A percentile compares a stretch with the other conserved stretches of the same genome.
phyloP scores from a whole-genome alignment of 306 rosid genomes.

The Geum urbanum region DNA sequence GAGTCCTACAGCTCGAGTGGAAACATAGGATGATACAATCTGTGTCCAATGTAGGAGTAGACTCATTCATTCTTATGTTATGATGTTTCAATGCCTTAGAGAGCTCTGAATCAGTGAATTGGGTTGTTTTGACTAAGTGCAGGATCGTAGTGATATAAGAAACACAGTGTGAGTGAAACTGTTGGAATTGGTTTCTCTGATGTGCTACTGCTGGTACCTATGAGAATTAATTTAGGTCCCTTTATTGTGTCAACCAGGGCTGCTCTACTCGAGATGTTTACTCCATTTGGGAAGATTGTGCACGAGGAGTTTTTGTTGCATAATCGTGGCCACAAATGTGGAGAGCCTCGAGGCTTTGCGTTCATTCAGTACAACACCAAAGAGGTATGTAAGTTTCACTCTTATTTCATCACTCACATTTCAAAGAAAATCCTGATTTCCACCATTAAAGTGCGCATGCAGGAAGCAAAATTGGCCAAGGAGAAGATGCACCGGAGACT shows the following conservation, averaged over 20 bases:
- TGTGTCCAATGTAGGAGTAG: neutral
- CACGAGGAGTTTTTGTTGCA: constrained; percentile 88
- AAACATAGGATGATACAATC: neutral
- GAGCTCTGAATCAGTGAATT: constrained; percentile 1
- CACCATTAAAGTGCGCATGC: constrained; percentile 91
- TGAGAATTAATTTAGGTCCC: constrained; percentile 12
- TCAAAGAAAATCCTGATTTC: constrained; percentile 61
- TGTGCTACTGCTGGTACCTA: neutral
- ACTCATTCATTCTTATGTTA: neutral
- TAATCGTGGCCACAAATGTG: constrained; percentile 80
- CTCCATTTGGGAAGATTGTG: constrained; percentile 79
- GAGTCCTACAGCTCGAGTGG: neutral
- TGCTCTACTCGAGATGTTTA: constrained; percentile 75
- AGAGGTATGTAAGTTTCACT: constrained; percentile 68
- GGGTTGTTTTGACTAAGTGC: constrained; percentile 22
- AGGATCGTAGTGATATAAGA: constrained; percentile 74
- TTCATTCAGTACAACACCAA: constrained; percentile 69
- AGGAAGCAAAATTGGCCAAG: constrained; percentile 94
- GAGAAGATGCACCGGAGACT: constrained; percentile 94
- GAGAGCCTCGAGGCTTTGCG: constrained; percentile 91
- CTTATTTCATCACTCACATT: neutral
- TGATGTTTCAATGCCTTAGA: neutral
- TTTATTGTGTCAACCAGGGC: constrained; percentile 51
- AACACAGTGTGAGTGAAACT: constrained; percentile 76
- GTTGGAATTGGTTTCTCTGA: neutral